A percentile compares a stretch with the other conserved stretches of the same genome.
These are phyloP conservation scores for Anthostomella pinea DNA, from an alignment of 2,329 filamentous ascomycete species.

Conservation along the genomic window DNA sequence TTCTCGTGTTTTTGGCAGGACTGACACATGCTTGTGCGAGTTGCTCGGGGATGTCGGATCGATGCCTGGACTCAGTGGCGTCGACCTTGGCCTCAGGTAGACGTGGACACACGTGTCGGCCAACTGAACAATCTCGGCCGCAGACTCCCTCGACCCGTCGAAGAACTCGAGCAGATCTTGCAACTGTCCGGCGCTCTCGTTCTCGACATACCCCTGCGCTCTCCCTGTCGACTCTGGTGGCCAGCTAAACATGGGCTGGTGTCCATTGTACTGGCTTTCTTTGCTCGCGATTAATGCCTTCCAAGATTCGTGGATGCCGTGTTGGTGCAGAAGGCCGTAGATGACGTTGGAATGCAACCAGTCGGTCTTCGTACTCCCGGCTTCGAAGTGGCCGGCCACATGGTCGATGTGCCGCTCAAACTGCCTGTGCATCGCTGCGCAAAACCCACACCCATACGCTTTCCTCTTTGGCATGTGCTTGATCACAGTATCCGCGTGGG, in stretches of 20 bases:
- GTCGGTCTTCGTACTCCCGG: constrained; percentile 59
- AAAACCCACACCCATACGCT: constrained; percentile 69
- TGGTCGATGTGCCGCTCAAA: constrained; percentile 67
- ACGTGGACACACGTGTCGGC: constrained; percentile 43
- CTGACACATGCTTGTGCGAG: constrained; percentile 18
- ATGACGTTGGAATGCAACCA: constrained; percentile 70
- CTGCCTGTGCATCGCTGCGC: constrained; percentile 59
- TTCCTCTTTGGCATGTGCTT: constrained; percentile 61
- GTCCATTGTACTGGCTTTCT: constrained; percentile 41
- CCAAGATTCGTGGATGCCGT: constrained; percentile 60
- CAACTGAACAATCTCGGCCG: constrained; percentile 54
- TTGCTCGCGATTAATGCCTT: constrained; percentile 50
- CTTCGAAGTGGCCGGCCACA: constrained; percentile 65
- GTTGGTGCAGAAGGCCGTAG: constrained; percentile 65
- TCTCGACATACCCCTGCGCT: constrained; percentile 57
- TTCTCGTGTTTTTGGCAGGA: constrained; percentile 15
- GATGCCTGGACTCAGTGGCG: constrained; percentile 11
- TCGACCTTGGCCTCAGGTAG: constrained; percentile 29
- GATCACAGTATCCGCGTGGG: constrained; percentile 62
- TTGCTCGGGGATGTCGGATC: constrained; percentile 14
- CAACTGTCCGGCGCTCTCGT: constrained; percentile 60
- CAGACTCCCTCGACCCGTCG: constrained; percentile 54
- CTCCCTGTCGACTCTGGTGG: constrained; percentile 54
- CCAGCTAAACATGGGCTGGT: constrained; percentile 61
- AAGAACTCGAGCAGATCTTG: constrained; percentile 66